Conservation (phyloP, 257 asterid species). For the Nicotiana tabacum region DNA sequence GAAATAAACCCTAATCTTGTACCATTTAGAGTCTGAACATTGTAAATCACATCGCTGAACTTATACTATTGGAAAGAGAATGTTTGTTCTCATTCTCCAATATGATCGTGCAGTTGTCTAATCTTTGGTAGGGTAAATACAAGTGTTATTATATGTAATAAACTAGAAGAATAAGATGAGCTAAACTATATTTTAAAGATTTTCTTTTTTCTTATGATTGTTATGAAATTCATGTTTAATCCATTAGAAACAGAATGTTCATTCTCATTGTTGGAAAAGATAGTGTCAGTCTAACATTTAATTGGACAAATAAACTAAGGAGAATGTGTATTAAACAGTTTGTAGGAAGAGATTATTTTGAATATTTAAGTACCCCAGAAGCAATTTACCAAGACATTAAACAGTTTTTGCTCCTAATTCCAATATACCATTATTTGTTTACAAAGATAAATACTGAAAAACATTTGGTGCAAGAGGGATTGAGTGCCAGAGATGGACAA, state of each 20-base stretch:
- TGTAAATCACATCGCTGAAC: not conserved
- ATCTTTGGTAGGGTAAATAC: not conserved
- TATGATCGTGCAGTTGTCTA: not conserved
- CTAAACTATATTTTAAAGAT: not conserved
- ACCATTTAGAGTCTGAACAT: slow-evolving; percentile 33
- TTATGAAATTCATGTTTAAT: not conserved
- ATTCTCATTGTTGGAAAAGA: not conserved
- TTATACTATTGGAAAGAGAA: slow-evolving; percentile 1
- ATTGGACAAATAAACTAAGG: not conserved
- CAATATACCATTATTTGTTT: not conserved
- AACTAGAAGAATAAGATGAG: not conserved
- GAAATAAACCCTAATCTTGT: slow-evolving; percentile 38
- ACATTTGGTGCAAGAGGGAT: not conserved
- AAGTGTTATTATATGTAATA: not conserved
- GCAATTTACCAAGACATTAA: not conserved
- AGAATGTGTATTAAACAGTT: not conserved
- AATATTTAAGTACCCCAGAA: not conserved
- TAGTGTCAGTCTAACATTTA: not conserved
- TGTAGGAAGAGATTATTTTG: not conserved
- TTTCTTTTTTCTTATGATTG: not conserved
- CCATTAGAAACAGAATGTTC: not conserved
- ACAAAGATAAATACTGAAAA: not conserved
- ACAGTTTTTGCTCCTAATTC: not conserved
- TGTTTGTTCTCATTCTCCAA: slow-evolving; percentile 1
- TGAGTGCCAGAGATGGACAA: not conserved